phyloP scores from a whole-genome alignment of 83 land plant species.

The Picea mariana region DNA sequence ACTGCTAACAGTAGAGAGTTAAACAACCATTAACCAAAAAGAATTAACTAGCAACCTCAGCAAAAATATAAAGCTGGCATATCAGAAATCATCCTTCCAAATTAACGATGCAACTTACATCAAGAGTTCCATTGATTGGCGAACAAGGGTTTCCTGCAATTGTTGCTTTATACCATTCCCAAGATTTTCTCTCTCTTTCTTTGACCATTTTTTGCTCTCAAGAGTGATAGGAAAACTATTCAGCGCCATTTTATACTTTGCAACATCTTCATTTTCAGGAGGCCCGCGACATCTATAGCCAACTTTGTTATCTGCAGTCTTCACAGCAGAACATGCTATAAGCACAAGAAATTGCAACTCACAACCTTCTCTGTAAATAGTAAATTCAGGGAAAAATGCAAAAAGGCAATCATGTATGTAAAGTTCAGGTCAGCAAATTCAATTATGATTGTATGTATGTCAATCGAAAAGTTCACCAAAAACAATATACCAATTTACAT shows the following conservation, averaged over 20 bases:
- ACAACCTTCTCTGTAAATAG: background rate
- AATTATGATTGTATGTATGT: background rate
- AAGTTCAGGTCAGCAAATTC: background rate
- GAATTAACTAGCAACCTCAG: background rate
- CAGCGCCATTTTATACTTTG: conserved; percentile 41
- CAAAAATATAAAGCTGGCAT: background rate
- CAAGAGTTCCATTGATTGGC: conserved; percentile 44
- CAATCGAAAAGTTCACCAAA: background rate
- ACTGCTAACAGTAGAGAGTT: conserved; percentile 24
- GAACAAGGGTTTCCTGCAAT: conserved; percentile 67
- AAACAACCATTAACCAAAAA: conserved; percentile 3
- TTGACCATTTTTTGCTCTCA: conserved; percentile 57
- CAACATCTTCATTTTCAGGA: conserved; percentile 75
- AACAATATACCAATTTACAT: background rate
- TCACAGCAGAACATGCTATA: background rate
- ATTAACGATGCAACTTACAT: conserved; percentile 32
- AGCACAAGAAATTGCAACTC: background rate
- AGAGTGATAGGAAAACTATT: conserved; percentile 39
- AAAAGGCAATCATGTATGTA: background rate
- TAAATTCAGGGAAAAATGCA: background rate
- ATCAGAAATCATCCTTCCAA: background rate
- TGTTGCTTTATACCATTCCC: conserved; percentile 80
- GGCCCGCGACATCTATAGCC: conserved; percentile 52
- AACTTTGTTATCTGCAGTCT: conserved; percentile 19
- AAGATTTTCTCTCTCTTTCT: conserved; percentile 64